Conservation (phyloP, 352 stramenopile genomes). For the Phytophthora agathidicida region DNA sequence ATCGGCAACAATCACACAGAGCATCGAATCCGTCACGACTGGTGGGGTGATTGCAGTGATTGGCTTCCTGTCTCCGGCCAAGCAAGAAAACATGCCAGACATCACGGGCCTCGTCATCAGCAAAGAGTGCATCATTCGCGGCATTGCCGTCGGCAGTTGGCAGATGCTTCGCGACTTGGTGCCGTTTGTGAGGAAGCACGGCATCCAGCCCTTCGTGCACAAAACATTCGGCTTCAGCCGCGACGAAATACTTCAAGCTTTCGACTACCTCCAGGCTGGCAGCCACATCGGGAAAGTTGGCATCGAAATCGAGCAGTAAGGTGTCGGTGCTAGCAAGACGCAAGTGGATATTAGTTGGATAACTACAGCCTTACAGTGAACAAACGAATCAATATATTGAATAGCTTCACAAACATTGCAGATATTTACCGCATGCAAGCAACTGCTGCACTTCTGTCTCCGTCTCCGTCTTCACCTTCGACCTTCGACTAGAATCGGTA, state of each 20-base stretch:
- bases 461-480: background rate
- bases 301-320: conserved; percentile 10
- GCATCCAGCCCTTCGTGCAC: conserved; percentile 5
- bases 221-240: conserved; percentile 12
- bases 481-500: conserved; percentile 20
- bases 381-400: conserved; percentile 9
- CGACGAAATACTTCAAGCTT: background rate
- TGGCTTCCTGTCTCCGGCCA: background rate
- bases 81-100: conserved; percentile 7
- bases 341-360: too few species aligned
- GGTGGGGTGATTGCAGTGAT: background rate
- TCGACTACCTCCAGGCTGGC: conserved; percentile 6
- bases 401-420: background rate
- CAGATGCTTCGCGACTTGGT: conserved; percentile 1
- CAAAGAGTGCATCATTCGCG: conserved; percentile 3
- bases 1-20: conserved; percentile 4
- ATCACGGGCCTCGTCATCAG: background rate
- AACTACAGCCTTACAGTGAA: too few species aligned
- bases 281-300: conserved; percentile 7
- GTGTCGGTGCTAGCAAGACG: too few species aligned
- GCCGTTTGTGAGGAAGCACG: background rate
- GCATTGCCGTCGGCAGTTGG: conserved; percentile 2
- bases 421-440: background rate
- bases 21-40: background rate
- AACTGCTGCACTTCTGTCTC: background rate